Evolutionary conservation across 2,329 filamentous ascomycete genomes (phyloP).

Genomic region (Rhynchosporium agropyri): DNA sequence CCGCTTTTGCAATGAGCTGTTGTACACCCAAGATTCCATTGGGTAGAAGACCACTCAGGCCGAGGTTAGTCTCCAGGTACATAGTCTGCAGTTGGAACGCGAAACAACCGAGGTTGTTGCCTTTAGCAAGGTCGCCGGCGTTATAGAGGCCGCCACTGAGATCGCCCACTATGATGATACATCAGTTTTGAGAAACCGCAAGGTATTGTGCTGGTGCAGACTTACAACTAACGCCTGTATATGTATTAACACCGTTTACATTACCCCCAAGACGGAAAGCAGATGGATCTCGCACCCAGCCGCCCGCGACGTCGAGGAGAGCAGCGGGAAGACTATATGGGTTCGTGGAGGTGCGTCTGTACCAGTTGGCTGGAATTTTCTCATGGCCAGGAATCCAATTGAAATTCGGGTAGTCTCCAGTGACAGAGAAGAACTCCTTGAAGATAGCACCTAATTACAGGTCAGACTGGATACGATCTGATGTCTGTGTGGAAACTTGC

Average conservation of each 20-base stretch:
- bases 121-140: background rate
- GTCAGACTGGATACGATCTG: slow-evolving; percentile 36
- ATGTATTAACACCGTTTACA: background rate
- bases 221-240: background rate
- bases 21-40: background rate
- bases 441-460: slow-evolving; percentile 26
- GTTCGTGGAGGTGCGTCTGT: slow-evolving; percentile 20
- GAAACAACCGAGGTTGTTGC: slow-evolving; percentile 1
- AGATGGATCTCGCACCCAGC: background rate
- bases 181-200: background rate
- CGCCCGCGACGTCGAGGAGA: slow-evolving; percentile 25
- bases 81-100: background rate
- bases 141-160: background rate
- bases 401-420: slow-evolving; percentile 23
- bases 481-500: slow-evolving; percentile 5
- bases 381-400: slow-evolving; percentile 13
- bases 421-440: slow-evolving; percentile 33
- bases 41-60: background rate
- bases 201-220: background rate
- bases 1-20: background rate
- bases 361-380: slow-evolving; percentile 29
- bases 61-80: background rate
- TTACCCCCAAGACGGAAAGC: background rate
- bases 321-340: slow-evolving; percentile 48
- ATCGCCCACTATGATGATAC: background rate